phyloP scores from a whole-genome alignment of 352 stramenopile genomes.

The Globisporangium alternatum region DNA sequence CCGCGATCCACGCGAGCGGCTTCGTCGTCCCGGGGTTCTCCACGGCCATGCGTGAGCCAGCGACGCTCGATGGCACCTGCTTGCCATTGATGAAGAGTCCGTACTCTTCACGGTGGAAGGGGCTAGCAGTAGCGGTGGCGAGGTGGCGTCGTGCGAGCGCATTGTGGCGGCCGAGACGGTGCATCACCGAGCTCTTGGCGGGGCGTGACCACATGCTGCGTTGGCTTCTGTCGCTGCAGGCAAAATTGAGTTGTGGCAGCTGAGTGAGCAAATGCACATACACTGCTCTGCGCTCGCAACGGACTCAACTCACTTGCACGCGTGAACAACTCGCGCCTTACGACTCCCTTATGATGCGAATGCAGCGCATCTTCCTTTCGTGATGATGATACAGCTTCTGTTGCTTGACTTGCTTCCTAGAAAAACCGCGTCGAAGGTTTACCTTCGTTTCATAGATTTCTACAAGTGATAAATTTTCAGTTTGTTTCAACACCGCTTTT shows the following conservation, averaged over 20 bases:
- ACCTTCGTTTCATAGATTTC: too few relatives aligned
- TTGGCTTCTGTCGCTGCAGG: background rate
- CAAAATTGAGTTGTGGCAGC: background rate
- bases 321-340: conserved; percentile 10
- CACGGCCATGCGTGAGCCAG: conserved; percentile 23
- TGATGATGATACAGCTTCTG: too few relatives aligned
- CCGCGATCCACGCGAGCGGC: conserved; percentile 33
- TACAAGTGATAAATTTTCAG: too few relatives aligned
- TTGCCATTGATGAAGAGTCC: conserved; percentile 44
- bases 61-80: conserved; percentile 27
- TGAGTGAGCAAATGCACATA: background rate
- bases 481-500: too few relatives aligned
- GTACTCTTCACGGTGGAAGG: conserved; percentile 33
- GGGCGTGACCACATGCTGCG: conserved; percentile 1
- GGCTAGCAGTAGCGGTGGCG: conserved; percentile 2
- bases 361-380: conserved; percentile 4
- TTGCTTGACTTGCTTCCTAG: too few relatives aligned
- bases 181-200: background rate
- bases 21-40: conserved; percentile 54
- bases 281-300: background rate
- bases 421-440: too few relatives aligned
- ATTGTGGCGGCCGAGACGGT: background rate
- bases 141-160: background rate
- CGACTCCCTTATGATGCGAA: conserved; percentile 5
- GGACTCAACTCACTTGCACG: background rate